These are phyloP conservation scores for Brassica rapa DNA, from an alignment of 345 rosid genomes.

Conservation along the genomic window DNA sequence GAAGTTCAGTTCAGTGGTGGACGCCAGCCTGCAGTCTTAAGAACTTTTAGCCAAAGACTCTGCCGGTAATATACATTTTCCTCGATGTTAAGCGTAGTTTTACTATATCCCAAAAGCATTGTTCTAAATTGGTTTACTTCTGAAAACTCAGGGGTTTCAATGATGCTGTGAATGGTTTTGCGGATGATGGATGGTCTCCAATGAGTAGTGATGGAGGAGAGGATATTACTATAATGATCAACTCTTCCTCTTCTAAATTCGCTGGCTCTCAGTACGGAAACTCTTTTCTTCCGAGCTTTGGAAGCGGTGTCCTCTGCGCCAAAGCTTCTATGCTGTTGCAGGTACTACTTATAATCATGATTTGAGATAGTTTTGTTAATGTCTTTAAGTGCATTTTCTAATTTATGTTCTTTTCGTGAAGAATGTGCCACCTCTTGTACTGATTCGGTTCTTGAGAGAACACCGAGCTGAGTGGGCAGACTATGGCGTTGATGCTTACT, in stretches of 20 bases:
- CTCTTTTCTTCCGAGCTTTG: constrained; percentile 68
- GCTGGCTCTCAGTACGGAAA: constrained; percentile 64
- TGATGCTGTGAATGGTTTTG: constrained; percentile 91
- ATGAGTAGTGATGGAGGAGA: constrained; percentile 82
- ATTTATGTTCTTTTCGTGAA: constrained; percentile 30
- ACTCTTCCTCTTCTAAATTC: constrained; percentile 72
- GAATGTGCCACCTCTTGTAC: constrained; percentile 91
- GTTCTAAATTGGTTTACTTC: not conserved
- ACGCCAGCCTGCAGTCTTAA: constrained; percentile 91
- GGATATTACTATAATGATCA: constrained; percentile 80
- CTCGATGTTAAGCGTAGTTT: not conserved
- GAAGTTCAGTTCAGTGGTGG: constrained; percentile 92
- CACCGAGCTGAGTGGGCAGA: constrained; percentile 99
- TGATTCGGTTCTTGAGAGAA: constrained; percentile 89
- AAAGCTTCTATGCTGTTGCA: constrained; percentile 95
- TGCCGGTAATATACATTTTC: constrained; percentile 54
- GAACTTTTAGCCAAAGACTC: constrained; percentile 93
- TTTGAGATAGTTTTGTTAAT: not conserved
- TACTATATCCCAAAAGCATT: not conserved
- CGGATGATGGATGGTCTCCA: constrained; percentile 95
- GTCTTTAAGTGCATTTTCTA: not conserved
- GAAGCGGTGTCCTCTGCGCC: constrained; percentile 93
- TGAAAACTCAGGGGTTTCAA: constrained; percentile 75
- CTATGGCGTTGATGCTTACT: constrained; percentile 79
- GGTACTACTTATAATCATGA: constrained; percentile 44